Percentiles rank a stretch among this genome's conserved stretches.
phyloP scores from a whole-genome alignment of 139 green algal species.

The Auxenochlorella protothecoides region DNA sequence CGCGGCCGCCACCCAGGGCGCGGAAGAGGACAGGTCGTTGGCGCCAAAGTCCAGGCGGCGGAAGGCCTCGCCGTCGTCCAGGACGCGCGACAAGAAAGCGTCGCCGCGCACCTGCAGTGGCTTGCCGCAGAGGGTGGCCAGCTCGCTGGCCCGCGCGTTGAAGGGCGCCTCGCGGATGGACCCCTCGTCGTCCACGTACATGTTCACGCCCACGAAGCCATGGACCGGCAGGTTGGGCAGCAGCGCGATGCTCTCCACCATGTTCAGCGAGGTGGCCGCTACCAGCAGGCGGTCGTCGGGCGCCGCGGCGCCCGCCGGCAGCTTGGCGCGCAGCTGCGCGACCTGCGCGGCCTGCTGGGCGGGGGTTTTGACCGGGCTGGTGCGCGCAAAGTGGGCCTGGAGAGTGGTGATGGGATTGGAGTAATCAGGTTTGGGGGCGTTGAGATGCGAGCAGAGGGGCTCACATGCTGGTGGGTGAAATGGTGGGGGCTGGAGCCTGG shows the following conservation, averaged over 20 bases:
- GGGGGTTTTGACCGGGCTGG: conserved; percentile 10
- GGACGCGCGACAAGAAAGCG: conserved; percentile 66
- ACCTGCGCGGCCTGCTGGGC: conserved; percentile 11
- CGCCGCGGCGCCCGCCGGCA: conserved; percentile 7
- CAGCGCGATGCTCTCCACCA: conserved; percentile 65
- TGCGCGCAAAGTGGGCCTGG: no score
- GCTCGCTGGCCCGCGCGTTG: conserved; percentile 61
- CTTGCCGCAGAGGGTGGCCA: conserved; percentile 56
- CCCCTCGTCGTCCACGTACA: conserved; percentile 78
- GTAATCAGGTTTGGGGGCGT: no score
- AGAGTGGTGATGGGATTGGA: no score
- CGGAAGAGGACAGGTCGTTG: conserved; percentile 47
- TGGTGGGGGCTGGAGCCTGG: no score
- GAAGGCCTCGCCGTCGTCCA: conserved; percentile 80
- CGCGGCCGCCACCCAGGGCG: conserved; percentile 50
- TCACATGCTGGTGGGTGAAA: no score
- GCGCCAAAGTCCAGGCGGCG: conserved; percentile 54
- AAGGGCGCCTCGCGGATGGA: conserved; percentile 42
- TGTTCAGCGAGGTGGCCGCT: conserved; percentile 19
- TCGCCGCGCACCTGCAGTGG: conserved; percentile 67
- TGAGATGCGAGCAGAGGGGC: no score
- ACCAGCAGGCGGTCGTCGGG: conserved; percentile 17
- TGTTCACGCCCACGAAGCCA: conserved; percentile 55
- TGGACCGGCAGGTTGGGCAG: conserved; percentile 51
- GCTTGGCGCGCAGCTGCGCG: conserved; percentile 15